Evolutionary conservation across 805 yeast species (phyloP), one percentile per base, ranked within the genome.

Genomic region (Saccharomycopsis sp.): DNA sequence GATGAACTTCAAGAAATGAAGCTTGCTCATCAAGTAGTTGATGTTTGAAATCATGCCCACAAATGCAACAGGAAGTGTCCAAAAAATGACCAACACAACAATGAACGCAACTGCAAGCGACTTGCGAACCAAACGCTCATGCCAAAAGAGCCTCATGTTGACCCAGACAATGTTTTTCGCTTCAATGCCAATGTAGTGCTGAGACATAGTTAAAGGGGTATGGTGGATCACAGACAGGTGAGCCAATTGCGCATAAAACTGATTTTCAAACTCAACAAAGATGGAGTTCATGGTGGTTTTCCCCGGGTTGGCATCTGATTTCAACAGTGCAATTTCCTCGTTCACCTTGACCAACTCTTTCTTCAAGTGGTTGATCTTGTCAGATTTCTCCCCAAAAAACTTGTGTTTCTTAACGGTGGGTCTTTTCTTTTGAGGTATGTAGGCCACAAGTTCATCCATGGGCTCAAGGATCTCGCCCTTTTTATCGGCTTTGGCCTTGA

Each of bases 31-130:
- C 53, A 81, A 63, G 51, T 70, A 70, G 15, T 79, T 73, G 48
- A 81, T 61, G 53, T 80, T 80, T 3, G 88, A 80, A 43, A 81
- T 65, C 53, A 77, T 55, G 69, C 88, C 88, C 36, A 81, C 86
- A 56, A 81, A 76, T 2, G 88, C 80, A 30, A 80, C 86, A 10
- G 89, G 89, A 49, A 80, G 60, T 42, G 88, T 70, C 94, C 94
- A 82, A 50, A 77, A 62, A 22, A 76, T 54, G 39, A 80, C 65
- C 33, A 79, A 52, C 1, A 77, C 82, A 17, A 61, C 52, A 41
- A 80, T 71, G 2, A 74, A 75, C 12, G 73, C 64, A 26, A 62
- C 42, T 0, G 88, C 75, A 40, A 67, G 66, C 20, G 68, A 57
- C 25, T 62, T 57, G 62, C 89, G 68, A 9, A 65, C 62, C 15